Conservation (phyloP, 1,284 basidiomycete genomes). For the Ustilago curta region DNA sequence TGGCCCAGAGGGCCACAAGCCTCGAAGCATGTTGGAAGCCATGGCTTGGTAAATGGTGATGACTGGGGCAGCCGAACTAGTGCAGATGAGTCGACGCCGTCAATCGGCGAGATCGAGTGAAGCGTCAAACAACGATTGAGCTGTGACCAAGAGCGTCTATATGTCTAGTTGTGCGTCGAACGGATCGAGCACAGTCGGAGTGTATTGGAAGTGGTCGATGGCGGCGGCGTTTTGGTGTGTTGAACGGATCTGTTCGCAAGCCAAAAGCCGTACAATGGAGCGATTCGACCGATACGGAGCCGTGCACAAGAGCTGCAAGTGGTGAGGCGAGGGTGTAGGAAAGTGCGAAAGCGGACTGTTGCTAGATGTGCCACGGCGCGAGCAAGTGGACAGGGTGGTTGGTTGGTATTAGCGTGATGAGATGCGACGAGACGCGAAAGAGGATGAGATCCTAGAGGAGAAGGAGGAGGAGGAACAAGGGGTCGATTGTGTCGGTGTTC, state of each 20-base stretch:
- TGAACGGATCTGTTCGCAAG: background rate
- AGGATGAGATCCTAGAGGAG: background rate
- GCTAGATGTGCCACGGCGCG: no score
- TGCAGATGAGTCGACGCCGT: background rate
- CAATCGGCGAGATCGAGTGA: background rate
- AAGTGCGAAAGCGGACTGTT: no score
- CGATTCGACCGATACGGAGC: background rate
- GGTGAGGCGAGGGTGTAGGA: background rate
- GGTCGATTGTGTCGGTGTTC: background rate
- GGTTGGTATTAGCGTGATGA: no score
- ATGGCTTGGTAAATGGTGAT: slow-evolving; percentile 2
- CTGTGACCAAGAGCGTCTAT: background rate
- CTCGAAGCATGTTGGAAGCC: slow-evolving; percentile 64
- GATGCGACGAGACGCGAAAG: background rate
- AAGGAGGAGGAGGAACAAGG: background rate
- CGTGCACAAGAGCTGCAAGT: background rate
- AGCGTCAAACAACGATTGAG: background rate
- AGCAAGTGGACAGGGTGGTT: no score
- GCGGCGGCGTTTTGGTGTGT: background rate
- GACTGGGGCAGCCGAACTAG: background rate
- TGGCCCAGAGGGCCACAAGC: slow-evolving; percentile 62
- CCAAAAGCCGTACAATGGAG: background rate
- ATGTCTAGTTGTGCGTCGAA: background rate
- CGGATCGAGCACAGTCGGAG: background rate
- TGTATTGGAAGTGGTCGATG: background rate